Percentiles rank a stretch among this genome's conserved stretches.
These are phyloP conservation scores for Pholiota microspora DNA, from an alignment of 768 basidiomycete genomes.

Conservation along the genomic window DNA sequence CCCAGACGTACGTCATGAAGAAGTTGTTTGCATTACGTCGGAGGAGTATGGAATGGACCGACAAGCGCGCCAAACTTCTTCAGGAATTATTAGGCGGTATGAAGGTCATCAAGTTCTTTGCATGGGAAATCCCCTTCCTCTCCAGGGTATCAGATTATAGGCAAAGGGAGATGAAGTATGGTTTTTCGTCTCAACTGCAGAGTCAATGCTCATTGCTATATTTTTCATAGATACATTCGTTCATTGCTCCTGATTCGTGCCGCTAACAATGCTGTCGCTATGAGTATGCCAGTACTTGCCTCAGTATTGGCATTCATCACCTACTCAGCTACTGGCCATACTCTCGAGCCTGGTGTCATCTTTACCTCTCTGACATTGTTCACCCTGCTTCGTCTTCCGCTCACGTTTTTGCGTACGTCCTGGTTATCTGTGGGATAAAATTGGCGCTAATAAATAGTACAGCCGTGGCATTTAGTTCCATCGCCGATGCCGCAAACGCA, in stretches of 20 bases:
- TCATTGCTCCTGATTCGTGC: constrained; percentile 64
- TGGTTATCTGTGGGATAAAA: constrained; percentile 3
- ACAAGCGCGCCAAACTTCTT: constrained; percentile 84
- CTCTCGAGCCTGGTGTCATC: constrained; percentile 65
- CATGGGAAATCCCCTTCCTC: constrained; percentile 85
- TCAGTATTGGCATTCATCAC: constrained; percentile 76
- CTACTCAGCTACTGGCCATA: constrained; percentile 72
- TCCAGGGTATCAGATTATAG: constrained; percentile 69
- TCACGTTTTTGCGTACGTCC: constrained; percentile 65
- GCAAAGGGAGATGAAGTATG: constrained; percentile 64
- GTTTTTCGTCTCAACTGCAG: not conserved
- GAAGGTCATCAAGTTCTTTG: constrained; percentile 91
- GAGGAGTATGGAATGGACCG: constrained; percentile 86
- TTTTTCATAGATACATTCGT: constrained; percentile 52
- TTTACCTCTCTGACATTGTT: constrained; percentile 88
- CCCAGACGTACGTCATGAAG: constrained; percentile 75
- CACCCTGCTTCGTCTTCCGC: constrained; percentile 76
- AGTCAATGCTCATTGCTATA: not conserved
- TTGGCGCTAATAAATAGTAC: constrained; percentile 8
- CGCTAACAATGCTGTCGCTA: constrained; percentile 63
- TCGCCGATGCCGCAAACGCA: constrained; percentile 84
- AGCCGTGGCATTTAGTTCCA: constrained; percentile 74
- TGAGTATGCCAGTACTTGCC: constrained; percentile 75
- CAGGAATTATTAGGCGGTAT: constrained; percentile 90
- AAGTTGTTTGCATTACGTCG: constrained; percentile 63